These are phyloP conservation scores for Candida incommunis DNA, from an alignment of 805 yeast species.

Conservation along the genomic window DNA sequence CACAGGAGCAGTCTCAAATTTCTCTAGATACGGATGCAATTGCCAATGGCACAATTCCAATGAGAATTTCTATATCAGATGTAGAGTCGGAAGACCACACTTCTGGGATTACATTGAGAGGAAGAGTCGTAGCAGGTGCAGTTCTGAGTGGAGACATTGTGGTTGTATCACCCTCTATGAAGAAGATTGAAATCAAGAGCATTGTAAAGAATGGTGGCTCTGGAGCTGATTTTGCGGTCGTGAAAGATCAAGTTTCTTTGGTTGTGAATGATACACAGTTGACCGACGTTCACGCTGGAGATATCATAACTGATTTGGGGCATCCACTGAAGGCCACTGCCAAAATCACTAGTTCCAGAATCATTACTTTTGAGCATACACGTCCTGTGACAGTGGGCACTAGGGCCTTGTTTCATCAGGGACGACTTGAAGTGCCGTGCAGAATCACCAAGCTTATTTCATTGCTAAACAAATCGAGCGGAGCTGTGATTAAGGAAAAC, in stretches of 20 bases:
- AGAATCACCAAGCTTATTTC: conserved; percentile 36
- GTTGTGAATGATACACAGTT: conserved; percentile 23
- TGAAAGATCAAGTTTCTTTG: conserved; percentile 42
- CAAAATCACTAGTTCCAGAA: conserved; percentile 34
- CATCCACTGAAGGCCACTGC: conserved; percentile 33
- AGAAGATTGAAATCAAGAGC: conserved; percentile 8
- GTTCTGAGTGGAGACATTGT: conserved; percentile 61
- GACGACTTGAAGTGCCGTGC: conserved; percentile 60
- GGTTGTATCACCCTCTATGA: conserved; percentile 36
- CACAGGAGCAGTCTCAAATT: conserved; percentile 14
- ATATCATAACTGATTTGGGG: conserved; percentile 40
- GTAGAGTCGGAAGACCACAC: conserved; percentile 36
- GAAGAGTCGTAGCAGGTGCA: conserved; percentile 54
- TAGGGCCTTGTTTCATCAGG: conserved; percentile 62
- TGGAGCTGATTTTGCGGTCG: conserved; percentile 28
- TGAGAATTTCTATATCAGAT: conserved; percentile 52
- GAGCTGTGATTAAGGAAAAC: conserved; percentile 21
- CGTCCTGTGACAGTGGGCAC: conserved; percentile 73
- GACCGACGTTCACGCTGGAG: conserved; percentile 47
- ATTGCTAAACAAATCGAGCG: conserved; percentile 19
- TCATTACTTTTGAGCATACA: conserved; percentile 49
- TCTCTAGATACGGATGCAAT: conserved; percentile 12
- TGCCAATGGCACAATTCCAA: conserved; percentile 26
- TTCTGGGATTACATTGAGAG: conserved; percentile 39
- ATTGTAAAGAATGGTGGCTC: conserved; percentile 14